Conservation (phyloP, 129 eudicot species). For the Mikania micrantha region DNA sequence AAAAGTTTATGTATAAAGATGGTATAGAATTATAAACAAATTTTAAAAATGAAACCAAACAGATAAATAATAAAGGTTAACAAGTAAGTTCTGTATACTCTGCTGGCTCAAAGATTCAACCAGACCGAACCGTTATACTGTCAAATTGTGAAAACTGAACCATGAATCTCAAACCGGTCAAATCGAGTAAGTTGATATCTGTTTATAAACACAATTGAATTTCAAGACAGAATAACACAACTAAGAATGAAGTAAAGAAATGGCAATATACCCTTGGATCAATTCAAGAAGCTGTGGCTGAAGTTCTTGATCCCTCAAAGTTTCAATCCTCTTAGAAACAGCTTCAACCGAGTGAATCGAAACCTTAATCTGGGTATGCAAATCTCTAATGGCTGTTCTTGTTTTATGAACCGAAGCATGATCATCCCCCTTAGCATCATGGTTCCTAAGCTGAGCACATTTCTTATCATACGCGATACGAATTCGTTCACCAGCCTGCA, state of each 20-base stretch:
- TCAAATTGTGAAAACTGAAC: too few relatives aligned
- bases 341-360: constrained; percentile 94
- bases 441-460: constrained; percentile 71
- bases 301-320: constrained; percentile 85
- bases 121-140: too few relatives aligned
- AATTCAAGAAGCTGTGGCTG: constrained; percentile 88
- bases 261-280: constrained; percentile 71
- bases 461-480: constrained; percentile 90
- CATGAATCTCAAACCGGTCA: too few relatives aligned
- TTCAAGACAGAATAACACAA: too few relatives aligned
- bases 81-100: too few relatives aligned
- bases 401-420: constrained; percentile 68
- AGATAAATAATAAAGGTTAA: too few relatives aligned
- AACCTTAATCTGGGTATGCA: constrained; percentile 87
- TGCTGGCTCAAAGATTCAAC: too few relatives aligned
- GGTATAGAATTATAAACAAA: too few relatives aligned
- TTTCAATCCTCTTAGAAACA: constrained; percentile 85
- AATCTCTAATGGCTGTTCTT: constrained; percentile 61
- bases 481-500: constrained; percentile 82
- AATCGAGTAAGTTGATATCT: too few relatives aligned
- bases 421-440: constrained; percentile 82
- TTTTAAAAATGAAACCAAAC: too few relatives aligned
- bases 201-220: too few relatives aligned
- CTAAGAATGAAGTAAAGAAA: neutral
- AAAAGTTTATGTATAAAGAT: too few relatives aligned